Conservation (phyloP, 2,329 filamentous ascomycete genomes). For the Sordariomycetes sp. region DNA sequence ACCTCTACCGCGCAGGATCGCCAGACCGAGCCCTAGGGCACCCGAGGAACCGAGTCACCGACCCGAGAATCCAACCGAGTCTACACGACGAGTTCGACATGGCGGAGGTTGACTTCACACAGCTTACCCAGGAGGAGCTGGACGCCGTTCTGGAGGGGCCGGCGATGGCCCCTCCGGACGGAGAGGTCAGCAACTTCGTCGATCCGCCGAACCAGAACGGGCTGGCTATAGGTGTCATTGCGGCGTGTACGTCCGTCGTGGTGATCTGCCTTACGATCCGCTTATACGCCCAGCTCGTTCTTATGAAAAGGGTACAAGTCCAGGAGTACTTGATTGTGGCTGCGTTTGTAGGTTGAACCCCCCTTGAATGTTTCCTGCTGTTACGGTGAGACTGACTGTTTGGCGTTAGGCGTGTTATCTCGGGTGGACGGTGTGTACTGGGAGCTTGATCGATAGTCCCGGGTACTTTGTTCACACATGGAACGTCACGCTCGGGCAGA, state of each 20-base stretch:
- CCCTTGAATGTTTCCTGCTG: not conserved
- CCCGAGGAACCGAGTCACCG: no score
- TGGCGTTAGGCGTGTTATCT: not conserved
- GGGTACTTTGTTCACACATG: constrained; percentile 23
- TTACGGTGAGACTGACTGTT: not conserved
- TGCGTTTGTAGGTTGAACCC: not conserved
- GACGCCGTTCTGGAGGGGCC: constrained; percentile 1
- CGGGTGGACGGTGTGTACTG: constrained; percentile 9
- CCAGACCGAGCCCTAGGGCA: no score
- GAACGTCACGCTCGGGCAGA: constrained; percentile 15
- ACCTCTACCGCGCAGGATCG: no score
- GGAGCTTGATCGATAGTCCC: constrained; percentile 12
- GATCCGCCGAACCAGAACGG: constrained; percentile 8
- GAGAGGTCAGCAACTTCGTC: constrained; percentile 4
- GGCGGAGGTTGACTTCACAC: not conserved
- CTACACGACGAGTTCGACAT: not conserved
- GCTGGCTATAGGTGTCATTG: constrained; percentile 5
- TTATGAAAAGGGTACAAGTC: constrained; percentile 3
- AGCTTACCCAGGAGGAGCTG: not conserved
- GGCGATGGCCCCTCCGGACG: constrained; percentile 6
- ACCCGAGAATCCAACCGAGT: no score
- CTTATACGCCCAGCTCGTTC: constrained; percentile 5
- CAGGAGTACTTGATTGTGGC: constrained; percentile 10
- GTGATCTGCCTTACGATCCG: constrained; percentile 5
- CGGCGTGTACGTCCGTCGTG: constrained; percentile 1